Conservation (phyloP, 176 grass and related monocot genomes). For the Phoenix roebelenii region DNA sequence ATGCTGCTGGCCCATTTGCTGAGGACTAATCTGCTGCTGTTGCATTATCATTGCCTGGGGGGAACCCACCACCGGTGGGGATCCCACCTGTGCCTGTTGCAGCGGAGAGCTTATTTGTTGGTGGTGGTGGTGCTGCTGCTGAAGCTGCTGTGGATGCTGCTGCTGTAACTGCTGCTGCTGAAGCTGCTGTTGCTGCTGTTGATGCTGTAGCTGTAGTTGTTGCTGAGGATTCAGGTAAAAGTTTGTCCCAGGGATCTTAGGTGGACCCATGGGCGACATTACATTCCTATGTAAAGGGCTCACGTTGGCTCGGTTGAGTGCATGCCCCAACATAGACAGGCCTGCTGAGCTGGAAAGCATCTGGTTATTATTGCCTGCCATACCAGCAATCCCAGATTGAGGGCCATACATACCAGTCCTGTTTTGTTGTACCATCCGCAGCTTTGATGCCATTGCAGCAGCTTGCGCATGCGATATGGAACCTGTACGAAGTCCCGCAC, state of each 20-base stretch:
- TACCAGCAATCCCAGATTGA: conserved; percentile 55
- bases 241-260: conserved; percentile 64
- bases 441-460: conserved; percentile 32
- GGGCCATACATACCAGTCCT: conserved; percentile 38
- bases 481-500: conserved; percentile 35
- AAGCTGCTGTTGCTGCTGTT: conserved; percentile 14
- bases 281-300: conserved; percentile 44
- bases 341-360: conserved; percentile 50
- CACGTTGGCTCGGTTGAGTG: conserved; percentile 58
- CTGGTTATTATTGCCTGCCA: conserved; percentile 57
- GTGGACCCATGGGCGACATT: conserved; percentile 82
- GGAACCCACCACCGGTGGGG: conserved; percentile 9
- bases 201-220: background rate
- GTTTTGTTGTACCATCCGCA: conserved; percentile 55
- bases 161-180: conserved; percentile 5
- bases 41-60: conserved; percentile 52
- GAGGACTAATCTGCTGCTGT: conserved; percentile 71
- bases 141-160: too few relatives aligned
- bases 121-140: too few relatives aligned
- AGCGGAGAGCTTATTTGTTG: background rate
- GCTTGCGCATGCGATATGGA: conserved; percentile 21
- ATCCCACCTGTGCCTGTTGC: conserved; percentile 4
- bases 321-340: conserved; percentile 64
- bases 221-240: conserved; percentile 67
- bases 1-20: conserved; percentile 57